Percentiles rank a stretch among this genome's conserved stretches.
phyloP scores from a whole-genome alignment of 768 basidiomycete species.

The Podaxis sp. region DNA sequence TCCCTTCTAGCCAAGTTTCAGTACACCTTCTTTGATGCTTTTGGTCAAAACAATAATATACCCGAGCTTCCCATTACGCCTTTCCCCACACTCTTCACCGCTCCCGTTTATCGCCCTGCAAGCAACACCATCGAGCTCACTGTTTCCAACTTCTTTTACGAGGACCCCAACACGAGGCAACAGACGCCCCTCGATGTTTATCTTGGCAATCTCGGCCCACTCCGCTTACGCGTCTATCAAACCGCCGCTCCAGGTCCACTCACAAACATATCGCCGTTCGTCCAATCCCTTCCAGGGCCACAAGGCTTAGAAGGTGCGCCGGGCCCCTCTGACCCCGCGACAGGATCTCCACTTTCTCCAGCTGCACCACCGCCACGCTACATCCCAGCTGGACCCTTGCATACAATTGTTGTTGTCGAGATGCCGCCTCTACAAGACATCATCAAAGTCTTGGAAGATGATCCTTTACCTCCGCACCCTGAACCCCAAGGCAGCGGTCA shows the following conservation, averaged over 20 bases:
- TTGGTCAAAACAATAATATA: slow-evolving; percentile 72
- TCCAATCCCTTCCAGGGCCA: slow-evolving; percentile 40
- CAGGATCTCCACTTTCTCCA: slow-evolving; percentile 24
- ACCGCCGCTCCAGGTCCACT: slow-evolving; percentile 66
- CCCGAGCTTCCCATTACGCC: slow-evolving; percentile 83
- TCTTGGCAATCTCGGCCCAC: slow-evolving; percentile 84
- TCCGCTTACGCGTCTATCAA: slow-evolving; percentile 74
- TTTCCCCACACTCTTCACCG: slow-evolving; percentile 80
- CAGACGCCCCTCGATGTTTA: slow-evolving; percentile 83
- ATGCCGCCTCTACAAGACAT: slow-evolving; percentile 76
- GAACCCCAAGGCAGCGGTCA: slow-evolving; percentile 34
- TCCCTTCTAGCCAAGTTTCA: slow-evolving; percentile 75
- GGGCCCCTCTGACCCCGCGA: slow-evolving; percentile 24
- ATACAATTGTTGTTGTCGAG: slow-evolving; percentile 82
- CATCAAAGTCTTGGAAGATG: slow-evolving; percentile 74
- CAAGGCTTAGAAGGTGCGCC: slow-evolving; percentile 25
- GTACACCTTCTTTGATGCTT: slow-evolving; percentile 91
- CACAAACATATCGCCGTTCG: slow-evolving; percentile 57
- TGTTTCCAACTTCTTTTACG: slow-evolving; percentile 85
- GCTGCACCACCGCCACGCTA: slow-evolving; percentile 41
- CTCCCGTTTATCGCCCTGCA: slow-evolving; percentile 67
- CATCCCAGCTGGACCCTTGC: slow-evolving; percentile 49
- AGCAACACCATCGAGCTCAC: slow-evolving; percentile 78
- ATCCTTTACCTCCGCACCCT: slow-evolving; percentile 40
- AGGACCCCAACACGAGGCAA: slow-evolving; percentile 57